Conservation (phyloP, 2,329 filamentous ascomycete genomes). For the Fusarium succisae region DNA sequence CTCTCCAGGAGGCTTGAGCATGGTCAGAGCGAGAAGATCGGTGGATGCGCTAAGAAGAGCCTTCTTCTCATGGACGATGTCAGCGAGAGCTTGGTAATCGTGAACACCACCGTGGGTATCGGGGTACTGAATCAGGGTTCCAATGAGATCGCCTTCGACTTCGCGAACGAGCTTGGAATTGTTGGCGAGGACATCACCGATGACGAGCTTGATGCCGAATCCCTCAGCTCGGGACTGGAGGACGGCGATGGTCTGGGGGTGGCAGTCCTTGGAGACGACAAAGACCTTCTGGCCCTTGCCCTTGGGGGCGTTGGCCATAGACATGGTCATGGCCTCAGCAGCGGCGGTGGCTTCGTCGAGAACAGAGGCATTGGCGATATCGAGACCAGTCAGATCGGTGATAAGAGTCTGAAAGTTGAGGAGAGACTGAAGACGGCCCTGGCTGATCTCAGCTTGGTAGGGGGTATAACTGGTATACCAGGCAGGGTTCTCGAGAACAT, state of each 20-base stretch:
- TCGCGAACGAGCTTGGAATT: constrained; percentile 73
- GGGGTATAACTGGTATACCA: constrained; percentile 99
- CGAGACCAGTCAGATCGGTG: constrained; percentile 84
- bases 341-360: constrained; percentile 92
- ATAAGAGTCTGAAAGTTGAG: constrained; percentile 97
- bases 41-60: constrained; percentile 88
- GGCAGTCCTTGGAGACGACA: constrained; percentile 82
- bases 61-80: constrained; percentile 79
- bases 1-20: constrained; percentile 89
- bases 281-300: constrained; percentile 81
- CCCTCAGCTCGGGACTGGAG: constrained; percentile 86
- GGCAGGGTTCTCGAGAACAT: constrained; percentile 89
- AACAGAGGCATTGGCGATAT: constrained; percentile 90
- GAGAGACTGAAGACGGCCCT: constrained; percentile 89
- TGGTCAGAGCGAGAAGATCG: constrained; percentile 86
- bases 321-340: constrained; percentile 93
- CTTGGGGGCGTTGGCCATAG: constrained; percentile 70
- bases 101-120: constrained; percentile 86
- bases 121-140: constrained; percentile 92
- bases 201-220: constrained; percentile 83
- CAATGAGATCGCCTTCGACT: constrained; percentile 82
- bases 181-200: constrained; percentile 77
- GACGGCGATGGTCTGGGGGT: constrained; percentile 88
- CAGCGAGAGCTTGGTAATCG: constrained; percentile 77
- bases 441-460: constrained; percentile 97